Base-by-base conservation (phyloP, 371 early-diverging fungal species). In the Syncephalastrum contaminatum region DNA sequence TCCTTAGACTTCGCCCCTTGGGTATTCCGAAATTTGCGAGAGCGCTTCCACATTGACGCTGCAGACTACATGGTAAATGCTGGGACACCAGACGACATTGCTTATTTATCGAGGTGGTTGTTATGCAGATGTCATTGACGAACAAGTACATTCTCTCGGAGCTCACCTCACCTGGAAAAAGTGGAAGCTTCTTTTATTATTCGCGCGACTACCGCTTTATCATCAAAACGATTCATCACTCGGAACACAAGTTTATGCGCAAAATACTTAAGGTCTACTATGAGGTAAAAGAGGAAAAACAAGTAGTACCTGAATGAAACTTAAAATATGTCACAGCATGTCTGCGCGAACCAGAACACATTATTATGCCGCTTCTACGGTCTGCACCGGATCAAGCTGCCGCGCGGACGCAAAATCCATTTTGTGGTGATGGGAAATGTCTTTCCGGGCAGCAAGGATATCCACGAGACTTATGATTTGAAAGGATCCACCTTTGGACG, bases 371-470 rank as follows among this genome's bases (percentile, higher is more conserved):
- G 98, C 41, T 93, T 94, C 59, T 96, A 93, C 70, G 98, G 98
- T 16, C 75, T 98, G 39, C 97, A 97, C 66, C 86, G 99, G 47
- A 93, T 97, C 56, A 96, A 96, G 73, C 69, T 94, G 27, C 95
- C 97, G 12, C 89, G 88, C 30, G 88, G 91, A 48, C 80, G 83
- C 43, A 96, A 96, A 73, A 92, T 97, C 47, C 96, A 97, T 70
- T 98, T 98, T 74, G 93, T 98, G 13, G 97, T 98, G 47, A 98
- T 98, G 99, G 92, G 92, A 63, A 98, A 98, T 64, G 91, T 97
- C 4, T 92, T 96, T 66, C 97, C 98, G 10, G 86, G 94, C 12
- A 88, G 90, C 77, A 89, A 91, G 62, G 96, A 97, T 71, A 91
- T 98, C 45, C 96, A 97, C 63, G 91, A 91, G 62, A 88, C 85